Conservation (phyloP, 108 stramenopile species). For the Chaetoceros tenuissimus region DNA sequence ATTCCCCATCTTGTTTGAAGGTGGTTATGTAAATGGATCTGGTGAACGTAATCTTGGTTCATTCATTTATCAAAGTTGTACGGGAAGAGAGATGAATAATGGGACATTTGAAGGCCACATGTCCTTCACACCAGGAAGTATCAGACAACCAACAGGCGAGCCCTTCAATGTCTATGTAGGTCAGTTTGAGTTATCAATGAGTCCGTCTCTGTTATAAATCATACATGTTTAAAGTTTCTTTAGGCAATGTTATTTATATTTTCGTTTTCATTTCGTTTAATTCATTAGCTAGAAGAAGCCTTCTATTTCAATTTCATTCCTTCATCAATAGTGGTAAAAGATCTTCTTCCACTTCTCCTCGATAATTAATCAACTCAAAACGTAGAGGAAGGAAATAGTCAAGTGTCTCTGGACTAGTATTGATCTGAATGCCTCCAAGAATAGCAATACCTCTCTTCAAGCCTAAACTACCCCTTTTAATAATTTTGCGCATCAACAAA, state of each 20-base stretch:
- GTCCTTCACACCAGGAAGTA: constrained; percentile 14
- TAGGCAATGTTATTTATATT: too few species aligned
- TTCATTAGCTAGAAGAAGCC: too few species aligned
- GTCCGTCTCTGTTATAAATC: too few species aligned
- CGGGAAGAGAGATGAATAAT: constrained; percentile 1
- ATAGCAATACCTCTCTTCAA: constrained; percentile 29
- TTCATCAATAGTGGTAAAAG: constrained; percentile 6
- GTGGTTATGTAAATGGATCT: constrained; percentile 10
- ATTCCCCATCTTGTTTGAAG: constrained; percentile 40
- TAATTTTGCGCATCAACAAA: constrained; percentile 15
- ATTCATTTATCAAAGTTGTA: constrained; percentile 26
- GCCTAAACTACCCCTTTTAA: constrained; percentile 8
- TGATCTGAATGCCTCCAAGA: constrained; percentile 68
- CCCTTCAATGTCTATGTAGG: constrained; percentile 11
- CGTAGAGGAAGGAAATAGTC: constrained; percentile 66
- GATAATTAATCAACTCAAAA: constrained; percentile 40
- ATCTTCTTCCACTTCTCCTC: constrained; percentile 31
- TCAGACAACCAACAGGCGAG: constrained; percentile 10
- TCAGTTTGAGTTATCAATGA: constrained; percentile 15
- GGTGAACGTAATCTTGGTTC: constrained; percentile 4
- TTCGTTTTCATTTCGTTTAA: too few species aligned
- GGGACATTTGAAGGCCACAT: constrained; percentile 18
- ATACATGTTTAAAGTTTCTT: too few species aligned
- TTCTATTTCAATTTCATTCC: too few species aligned
- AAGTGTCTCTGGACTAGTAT: constrained; percentile 37